These are phyloP conservation scores for Globisporangium viniferum DNA, from an alignment of 352 stramenopile species.

Conservation along the genomic window DNA sequence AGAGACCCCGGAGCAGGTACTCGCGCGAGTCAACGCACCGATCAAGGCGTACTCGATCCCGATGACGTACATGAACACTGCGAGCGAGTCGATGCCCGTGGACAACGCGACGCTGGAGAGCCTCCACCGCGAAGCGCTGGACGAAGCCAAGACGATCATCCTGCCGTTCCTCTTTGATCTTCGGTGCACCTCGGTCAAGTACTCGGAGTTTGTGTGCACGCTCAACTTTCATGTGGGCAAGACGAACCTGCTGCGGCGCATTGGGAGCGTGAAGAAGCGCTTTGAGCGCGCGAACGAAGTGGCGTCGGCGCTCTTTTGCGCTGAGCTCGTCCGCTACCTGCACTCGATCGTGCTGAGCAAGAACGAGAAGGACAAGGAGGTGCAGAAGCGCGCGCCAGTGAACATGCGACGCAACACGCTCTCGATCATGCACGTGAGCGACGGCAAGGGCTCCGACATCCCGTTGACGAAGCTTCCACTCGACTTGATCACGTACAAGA, in stretches of 20 bases:
- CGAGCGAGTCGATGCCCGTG: slow-evolving; percentile 57
- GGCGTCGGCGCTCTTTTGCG: slow-evolving; percentile 62
- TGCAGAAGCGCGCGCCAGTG: slow-evolving; percentile 39
- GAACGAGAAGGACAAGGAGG: slow-evolving; percentile 58
- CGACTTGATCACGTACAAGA: slow-evolving; percentile 75
- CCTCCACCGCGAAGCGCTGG: slow-evolving; percentile 49
- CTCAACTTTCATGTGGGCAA: slow-evolving; percentile 59
- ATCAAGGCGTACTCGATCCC: slow-evolving; percentile 58
- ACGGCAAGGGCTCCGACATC: slow-evolving; percentile 18
- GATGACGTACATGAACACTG: slow-evolving; percentile 47
- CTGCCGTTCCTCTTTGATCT: slow-evolving; percentile 56
- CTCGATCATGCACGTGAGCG: slow-evolving; percentile 43
- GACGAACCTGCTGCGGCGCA: slow-evolving; percentile 49
- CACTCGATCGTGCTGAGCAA: slow-evolving; percentile 69
- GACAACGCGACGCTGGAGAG: slow-evolving; percentile 34
- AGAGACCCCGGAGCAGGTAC: slow-evolving; percentile 38
- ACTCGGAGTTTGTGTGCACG: slow-evolving; percentile 40
- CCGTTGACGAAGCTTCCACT: slow-evolving; percentile 53
- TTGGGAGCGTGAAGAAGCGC: slow-evolving; percentile 38
- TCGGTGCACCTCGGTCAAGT: slow-evolving; percentile 26
- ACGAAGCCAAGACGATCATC: slow-evolving; percentile 43
- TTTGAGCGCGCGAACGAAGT: slow-evolving; percentile 68
- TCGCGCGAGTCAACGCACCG: slow-evolving; percentile 41
- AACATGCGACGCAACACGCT: slow-evolving; percentile 43
- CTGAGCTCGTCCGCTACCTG: slow-evolving; percentile 59